Conservation (phyloP, 1,284 basidiomycete species). For the Trametes sp. region DNA sequence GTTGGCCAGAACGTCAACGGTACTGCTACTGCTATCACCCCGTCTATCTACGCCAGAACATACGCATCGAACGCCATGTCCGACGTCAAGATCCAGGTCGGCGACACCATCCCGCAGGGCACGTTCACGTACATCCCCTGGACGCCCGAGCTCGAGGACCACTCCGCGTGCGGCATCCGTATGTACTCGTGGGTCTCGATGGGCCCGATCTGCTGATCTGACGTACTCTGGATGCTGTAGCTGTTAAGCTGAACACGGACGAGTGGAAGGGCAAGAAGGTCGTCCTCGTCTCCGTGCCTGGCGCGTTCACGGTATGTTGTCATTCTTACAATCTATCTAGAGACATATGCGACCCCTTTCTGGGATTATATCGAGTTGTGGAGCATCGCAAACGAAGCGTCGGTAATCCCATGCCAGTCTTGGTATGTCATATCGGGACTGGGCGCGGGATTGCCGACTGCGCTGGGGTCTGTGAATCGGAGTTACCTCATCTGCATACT, state of each 20-base stretch:
- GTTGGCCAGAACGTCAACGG: background rate
- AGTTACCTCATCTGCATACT: no score
- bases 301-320: conserved; percentile 75
- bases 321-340: background rate
- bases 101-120: conserved; percentile 69
- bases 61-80: conserved; percentile 30
- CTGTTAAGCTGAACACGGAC: conserved; percentile 60
- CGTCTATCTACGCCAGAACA: conserved; percentile 5
- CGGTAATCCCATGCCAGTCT: no score
- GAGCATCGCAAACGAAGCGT: background rate
- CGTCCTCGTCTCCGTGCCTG: conserved; percentile 80
- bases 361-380: background rate
- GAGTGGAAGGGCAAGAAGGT: conserved; percentile 88
- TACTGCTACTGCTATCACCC: conserved; percentile 2
- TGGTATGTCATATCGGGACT: no score
- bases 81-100: conserved; percentile 55
- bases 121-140: conserved; percentile 73
- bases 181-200: conserved; percentile 41
- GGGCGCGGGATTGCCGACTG: background rate
- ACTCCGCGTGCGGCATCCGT: conserved; percentile 71
- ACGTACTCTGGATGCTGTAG: conserved; percentile 42
- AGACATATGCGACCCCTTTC: background rate
- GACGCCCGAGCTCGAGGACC: conserved; percentile 68
- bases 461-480: no score
- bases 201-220: conserved; percentile 12